Base-by-base conservation (phyloP, 2,329 filamentous ascomycete species). In the Purpureocillium lavendulum region DNA sequence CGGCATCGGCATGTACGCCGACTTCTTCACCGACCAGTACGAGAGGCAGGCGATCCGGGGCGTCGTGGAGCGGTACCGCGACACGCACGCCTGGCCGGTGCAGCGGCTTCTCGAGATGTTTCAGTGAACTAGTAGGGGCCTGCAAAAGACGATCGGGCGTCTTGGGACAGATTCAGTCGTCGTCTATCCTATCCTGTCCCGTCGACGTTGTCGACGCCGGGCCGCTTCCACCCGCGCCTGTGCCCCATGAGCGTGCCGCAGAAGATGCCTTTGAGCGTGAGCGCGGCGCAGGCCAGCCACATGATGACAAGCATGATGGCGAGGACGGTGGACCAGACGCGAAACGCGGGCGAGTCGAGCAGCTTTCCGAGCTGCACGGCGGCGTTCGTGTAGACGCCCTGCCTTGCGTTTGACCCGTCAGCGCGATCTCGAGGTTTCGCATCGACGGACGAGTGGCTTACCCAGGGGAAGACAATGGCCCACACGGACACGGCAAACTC, bases 21-120 rank as follows among this genome's bases (percentile, higher is more conserved):
- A 65, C 37, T 65, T 62, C 35, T 65, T 65, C 42, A 64, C 61
- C 2, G 62, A 65, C 38, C 52, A 49, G 9, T 64, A 62, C 34
- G 62, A 65, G 41, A 50, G 61, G 1, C 48, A 49, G 15, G 62
- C 61, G 1, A 40, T 65, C 49, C 56, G 57, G 13, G 61, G 53
- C 0, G 65, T 65, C 3, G 60, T 62, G 4, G 67, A 70, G 36
- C 67, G 61, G 35, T 71, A 70, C 39, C 60, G 61, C 6, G 66
- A 66, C 35, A 54, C 60, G 12, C 56, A 60, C 18, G 62, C 62
- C 1, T 65, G 62, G 62, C 62, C 62, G 1, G 62, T 64, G 0
- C 51, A 57, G 41, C 57, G 56, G 9, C 40, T 64, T 28, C 49
- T 61, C 12, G 57, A 55, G 11, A 64, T 64, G 58, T 64, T 64